Percentiles rank a stretch among this genome's conserved stretches.
phyloP scores from a whole-genome alignment of 2,329 filamentous ascomycete species.

The Neopestalotiopsis sp. region DNA sequence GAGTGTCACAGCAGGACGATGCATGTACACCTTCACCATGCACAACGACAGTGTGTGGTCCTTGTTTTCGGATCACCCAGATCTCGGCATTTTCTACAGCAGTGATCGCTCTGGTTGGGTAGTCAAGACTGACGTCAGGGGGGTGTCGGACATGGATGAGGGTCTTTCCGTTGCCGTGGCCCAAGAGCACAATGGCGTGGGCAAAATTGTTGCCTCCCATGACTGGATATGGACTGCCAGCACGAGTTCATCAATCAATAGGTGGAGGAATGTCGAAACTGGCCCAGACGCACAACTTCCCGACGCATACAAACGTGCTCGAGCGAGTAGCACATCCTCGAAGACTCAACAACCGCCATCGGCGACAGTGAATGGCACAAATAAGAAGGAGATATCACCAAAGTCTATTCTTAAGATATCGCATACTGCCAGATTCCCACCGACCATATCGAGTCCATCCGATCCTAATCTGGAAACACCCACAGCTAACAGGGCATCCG shows the following conservation, averaged over 20 bases:
- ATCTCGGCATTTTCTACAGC: conserved; percentile 91
- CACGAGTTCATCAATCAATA: conserved; percentile 87
- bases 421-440: conserved; percentile 79
- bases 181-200: conserved; percentile 87
- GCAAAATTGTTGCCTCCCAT: conserved; percentile 69
- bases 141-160: conserved; percentile 76
- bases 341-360: conserved; percentile 38
- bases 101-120: conserved; percentile 90
- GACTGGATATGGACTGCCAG: conserved; percentile 91
- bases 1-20: conserved; percentile 93
- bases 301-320: conserved; percentile 55
- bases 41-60: conserved; percentile 99
- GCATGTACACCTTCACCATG: conserved; percentile 98
- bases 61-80: conserved; percentile 85
- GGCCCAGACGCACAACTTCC: conserved; percentile 72
- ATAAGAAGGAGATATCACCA: conserved; percentile 73
- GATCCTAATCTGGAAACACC: conserved; percentile 54
- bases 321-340: conserved; percentile 45
- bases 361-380: conserved; percentile 40
- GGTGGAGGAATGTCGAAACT: conserved; percentile 88
- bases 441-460: conserved; percentile 55
- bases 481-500: conserved; percentile 57
- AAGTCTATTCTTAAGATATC: conserved; percentile 83
- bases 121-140: conserved; percentile 92
- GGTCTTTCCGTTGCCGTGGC: conserved; percentile 89